phyloP scores from a whole-genome alignment of 352 stramenopile genomes.

The Halophytophthora batemanensis region DNA sequence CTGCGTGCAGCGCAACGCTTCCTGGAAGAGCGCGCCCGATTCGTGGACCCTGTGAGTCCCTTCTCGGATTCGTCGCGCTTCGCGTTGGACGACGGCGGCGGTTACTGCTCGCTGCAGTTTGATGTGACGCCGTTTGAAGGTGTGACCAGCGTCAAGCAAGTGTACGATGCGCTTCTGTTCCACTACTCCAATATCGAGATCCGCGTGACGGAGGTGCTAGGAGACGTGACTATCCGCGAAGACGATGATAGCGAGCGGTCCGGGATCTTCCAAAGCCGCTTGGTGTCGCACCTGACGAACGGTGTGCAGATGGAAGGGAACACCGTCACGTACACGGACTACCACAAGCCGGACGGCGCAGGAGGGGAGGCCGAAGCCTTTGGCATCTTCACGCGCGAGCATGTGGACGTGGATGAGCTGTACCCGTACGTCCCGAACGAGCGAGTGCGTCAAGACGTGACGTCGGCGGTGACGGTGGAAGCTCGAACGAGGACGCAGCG shows the following conservation, averaged over 20 bases:
- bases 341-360: slow-evolving; percentile 14
- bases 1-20: slow-evolving; percentile 29
- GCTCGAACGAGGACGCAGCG: no score
- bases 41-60: slow-evolving; percentile 32
- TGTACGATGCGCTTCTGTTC: slow-evolving; percentile 52
- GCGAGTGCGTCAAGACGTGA: no score
- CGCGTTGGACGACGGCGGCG: no score
- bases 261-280: slow-evolving; percentile 41
- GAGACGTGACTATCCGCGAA: slow-evolving; percentile 53
- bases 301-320: slow-evolving; percentile 41
- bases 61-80: slow-evolving; percentile 39
- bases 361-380: slow-evolving; percentile 10
- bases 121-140: slow-evolving; percentile 44
- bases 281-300: slow-evolving; percentile 34
- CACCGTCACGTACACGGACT: slow-evolving; percentile 32
- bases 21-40: slow-evolving; percentile 34
- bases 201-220: slow-evolving; percentile 47
- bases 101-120: slow-evolving; percentile 43
- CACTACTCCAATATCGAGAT: slow-evolving; percentile 60
- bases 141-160: slow-evolving; percentile 24
- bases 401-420: slow-evolving; percentile 37
- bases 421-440: no score
- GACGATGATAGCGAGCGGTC: slow-evolving; percentile 43
- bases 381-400: slow-evolving; percentile 27
- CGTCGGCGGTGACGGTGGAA: no score